Conservation (phyloP, 352 stramenopile species). For the Saprolegnia diclina region DNA sequence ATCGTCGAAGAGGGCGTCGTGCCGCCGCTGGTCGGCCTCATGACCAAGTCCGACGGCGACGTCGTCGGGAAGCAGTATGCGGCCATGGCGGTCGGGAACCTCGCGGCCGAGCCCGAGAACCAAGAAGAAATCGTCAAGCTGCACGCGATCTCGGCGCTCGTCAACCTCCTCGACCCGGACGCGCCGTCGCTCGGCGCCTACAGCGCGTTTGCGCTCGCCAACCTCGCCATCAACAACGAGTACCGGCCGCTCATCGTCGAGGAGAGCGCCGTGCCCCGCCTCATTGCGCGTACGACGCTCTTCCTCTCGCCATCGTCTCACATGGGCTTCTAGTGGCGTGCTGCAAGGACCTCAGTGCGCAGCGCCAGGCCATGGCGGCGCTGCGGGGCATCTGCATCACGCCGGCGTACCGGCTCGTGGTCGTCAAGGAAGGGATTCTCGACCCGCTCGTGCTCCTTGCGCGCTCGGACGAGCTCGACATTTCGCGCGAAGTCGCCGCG, state of each 20-base stretch:
- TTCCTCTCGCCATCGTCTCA: neutral
- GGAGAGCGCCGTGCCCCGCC: slow-evolving; percentile 87
- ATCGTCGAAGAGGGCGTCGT: slow-evolving; percentile 94
- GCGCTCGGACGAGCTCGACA: slow-evolving; percentile 85
- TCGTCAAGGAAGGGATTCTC: slow-evolving; percentile 92
- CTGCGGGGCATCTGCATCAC: slow-evolving; percentile 92
- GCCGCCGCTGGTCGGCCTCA: slow-evolving; percentile 83
- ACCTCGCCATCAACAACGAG: slow-evolving; percentile 92
- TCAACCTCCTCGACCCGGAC: slow-evolving; percentile 89
- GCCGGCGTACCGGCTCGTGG: slow-evolving; percentile 75
- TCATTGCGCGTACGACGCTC: slow-evolving; percentile 67
- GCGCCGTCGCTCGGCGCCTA: slow-evolving; percentile 84
- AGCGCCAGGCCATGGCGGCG: slow-evolving; percentile 89
- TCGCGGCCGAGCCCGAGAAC: slow-evolving; percentile 91
- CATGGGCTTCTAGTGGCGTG: slow-evolving; percentile 73
- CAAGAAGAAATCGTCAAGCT: slow-evolving; percentile 94
- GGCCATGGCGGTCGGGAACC: slow-evolving; percentile 94
- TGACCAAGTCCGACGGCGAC: slow-evolving; percentile 83
- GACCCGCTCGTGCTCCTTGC: slow-evolving; percentile 95
- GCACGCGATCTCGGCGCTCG: slow-evolving; percentile 81
- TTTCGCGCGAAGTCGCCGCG: slow-evolving; percentile 89
- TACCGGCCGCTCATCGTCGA: slow-evolving; percentile 90
- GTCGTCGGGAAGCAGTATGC: slow-evolving; percentile 92
- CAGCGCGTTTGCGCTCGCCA: slow-evolving; percentile 91
- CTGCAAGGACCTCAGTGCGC: slow-evolving; percentile 89